Evolutionary conservation across 208 protist genomes (phyloP).

Genomic region (Lotmaria passim): DNA sequence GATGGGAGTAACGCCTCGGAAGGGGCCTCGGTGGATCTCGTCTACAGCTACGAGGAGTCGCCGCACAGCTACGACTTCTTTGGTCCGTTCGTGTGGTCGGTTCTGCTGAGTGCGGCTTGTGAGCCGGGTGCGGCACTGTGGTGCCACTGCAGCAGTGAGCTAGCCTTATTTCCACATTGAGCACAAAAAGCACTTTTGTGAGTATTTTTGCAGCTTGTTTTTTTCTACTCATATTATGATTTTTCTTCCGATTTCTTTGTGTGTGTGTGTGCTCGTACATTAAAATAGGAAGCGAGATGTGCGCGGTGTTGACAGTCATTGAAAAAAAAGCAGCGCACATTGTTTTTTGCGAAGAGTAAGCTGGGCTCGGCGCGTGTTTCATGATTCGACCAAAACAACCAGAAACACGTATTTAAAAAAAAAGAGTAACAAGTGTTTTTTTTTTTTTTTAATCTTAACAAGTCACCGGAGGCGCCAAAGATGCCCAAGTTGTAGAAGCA

Average conservation of each 20-base stretch:
- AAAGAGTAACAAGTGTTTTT: neutral
- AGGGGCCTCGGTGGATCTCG: conserved; percentile 32
- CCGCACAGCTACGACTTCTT: conserved; percentile 87
- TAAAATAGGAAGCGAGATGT: no score
- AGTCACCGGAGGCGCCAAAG: neutral
- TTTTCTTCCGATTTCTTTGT: no score
- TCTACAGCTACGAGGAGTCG: conserved; percentile 84
- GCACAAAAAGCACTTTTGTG: neutral
- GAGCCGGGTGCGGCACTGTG: conserved; percentile 71
- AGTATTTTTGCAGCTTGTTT: neutral
- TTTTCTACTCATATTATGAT: no score
- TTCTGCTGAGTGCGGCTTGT: conserved; percentile 55
- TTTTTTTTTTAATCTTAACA: neutral
- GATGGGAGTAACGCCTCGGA: neutral
- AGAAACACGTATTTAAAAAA: no score
- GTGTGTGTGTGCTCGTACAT: conserved; percentile 2
- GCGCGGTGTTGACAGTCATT: no score
- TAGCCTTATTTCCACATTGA: conserved; percentile 57
- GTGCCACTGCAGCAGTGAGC: conserved; percentile 37
- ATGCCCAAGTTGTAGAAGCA: no score
- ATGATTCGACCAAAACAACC: no score
- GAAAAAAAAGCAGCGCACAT: no score
- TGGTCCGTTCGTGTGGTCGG: conserved; percentile 82
- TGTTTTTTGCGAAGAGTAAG: no score
- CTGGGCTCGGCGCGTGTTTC: no score